Percentiles rank a stretch among this genome's conserved stretches.
These are phyloP conservation scores for Xylaria sp. DNA, from an alignment of 2,329 filamentous ascomycete genomes.

Conservation along the genomic window DNA sequence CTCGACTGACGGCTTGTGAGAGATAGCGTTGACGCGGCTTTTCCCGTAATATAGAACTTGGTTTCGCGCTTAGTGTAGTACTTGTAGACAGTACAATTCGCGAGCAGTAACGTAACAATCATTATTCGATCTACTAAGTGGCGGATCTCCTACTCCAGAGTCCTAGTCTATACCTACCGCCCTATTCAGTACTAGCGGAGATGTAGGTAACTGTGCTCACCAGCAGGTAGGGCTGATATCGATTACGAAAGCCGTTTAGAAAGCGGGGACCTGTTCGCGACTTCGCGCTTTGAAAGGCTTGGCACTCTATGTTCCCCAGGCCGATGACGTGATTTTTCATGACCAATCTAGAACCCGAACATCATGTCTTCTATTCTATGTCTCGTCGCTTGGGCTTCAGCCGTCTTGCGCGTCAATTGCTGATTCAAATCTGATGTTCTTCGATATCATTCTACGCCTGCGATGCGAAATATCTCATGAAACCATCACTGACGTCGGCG, in stretches of 20 bases:
- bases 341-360: constrained; percentile 11
- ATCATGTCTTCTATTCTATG: neutral
- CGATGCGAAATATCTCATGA: neutral
- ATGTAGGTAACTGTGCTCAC: too few relatives aligned
- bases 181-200: too few relatives aligned
- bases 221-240: neutral
- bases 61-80: neutral
- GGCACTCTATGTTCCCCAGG: neutral
- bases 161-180: too few relatives aligned
- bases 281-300: constrained; percentile 29
- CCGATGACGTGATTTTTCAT: neutral
- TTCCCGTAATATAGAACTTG: neutral
- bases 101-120: neutral
- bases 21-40: neutral
- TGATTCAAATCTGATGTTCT: neutral
- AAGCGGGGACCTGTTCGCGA: constrained; percentile 20
- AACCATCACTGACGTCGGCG: neutral
- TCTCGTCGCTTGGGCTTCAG: neutral
- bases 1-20: neutral
- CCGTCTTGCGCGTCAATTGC: neutral
- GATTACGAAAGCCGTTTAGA: constrained; percentile 24
- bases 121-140: too few relatives aligned
- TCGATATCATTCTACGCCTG: neutral
- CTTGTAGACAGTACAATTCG: neutral
- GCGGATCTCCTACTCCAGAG: too few relatives aligned